Evolutionary conservation across 2,329 filamentous ascomycete species (phyloP).

Genomic region (Aspergillus arachidicola): DNA sequence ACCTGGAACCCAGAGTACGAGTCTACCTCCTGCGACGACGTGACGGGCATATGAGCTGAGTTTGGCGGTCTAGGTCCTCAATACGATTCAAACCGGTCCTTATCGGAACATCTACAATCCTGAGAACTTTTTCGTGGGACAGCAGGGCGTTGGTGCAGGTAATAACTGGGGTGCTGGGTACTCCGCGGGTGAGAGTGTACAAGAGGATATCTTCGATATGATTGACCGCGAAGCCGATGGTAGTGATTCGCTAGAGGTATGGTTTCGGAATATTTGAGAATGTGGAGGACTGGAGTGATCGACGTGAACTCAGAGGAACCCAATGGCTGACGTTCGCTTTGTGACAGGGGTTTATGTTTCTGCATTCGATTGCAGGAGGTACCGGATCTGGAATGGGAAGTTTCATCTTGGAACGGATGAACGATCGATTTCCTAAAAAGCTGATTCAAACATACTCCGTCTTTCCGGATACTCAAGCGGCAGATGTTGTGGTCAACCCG

Average conservation of each 20-base stretch:
- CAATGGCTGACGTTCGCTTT: slow-evolving; percentile 5
- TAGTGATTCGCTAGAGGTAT: slow-evolving; percentile 89
- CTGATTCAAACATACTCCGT: slow-evolving; percentile 99
- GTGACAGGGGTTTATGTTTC: slow-evolving; percentile 86
- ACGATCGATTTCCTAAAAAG: slow-evolving; percentile 98
- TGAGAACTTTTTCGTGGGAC: slow-evolving; percentile 97
- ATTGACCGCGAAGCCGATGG: slow-evolving; percentile 98
- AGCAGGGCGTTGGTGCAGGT: slow-evolving; percentile 88
- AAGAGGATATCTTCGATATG: slow-evolving; percentile 99
- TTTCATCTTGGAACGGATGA: slow-evolving; percentile 90
- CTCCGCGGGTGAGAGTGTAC: slow-evolving; percentile 84
- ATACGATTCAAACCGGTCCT: slow-evolving; percentile 86
- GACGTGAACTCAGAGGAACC: not conserved
- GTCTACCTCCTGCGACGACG: not conserved
- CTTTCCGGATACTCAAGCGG: slow-evolving; percentile 88
- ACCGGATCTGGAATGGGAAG: slow-evolving; percentile 96
- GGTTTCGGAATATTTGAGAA: slow-evolving; percentile 11
- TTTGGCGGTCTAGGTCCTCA: slow-evolving; percentile 65
- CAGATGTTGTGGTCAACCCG: slow-evolving; percentile 94
- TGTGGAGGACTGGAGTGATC: not conserved
- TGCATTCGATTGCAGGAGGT: slow-evolving; percentile 96
- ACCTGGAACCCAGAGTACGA: slow-evolving; percentile 83
- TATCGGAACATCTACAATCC: slow-evolving; percentile 99
- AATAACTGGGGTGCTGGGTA: slow-evolving; percentile 99
- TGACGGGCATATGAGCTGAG: not conserved